A percentile compares a stretch with the other conserved stretches of the same genome.
Evolutionary conservation across 352 stramenopile genomes (phyloP).

Genomic region (Pythium folliculosum): DNA sequence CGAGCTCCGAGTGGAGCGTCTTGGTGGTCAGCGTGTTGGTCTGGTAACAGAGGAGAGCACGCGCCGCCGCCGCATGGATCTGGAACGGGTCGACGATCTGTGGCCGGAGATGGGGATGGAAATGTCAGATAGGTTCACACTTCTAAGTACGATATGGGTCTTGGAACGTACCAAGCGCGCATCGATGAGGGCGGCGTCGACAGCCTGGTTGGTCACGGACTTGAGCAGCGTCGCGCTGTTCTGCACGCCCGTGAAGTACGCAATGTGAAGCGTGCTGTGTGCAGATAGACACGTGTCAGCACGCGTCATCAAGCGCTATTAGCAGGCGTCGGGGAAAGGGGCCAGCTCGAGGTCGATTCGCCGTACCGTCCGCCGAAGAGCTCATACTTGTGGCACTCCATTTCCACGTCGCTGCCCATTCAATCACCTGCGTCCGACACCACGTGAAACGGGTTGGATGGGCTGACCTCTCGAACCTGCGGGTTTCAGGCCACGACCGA

Average conservation of each 20-base stretch:
- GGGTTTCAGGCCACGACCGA: too few species aligned
- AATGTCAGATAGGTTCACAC: slow-evolving; percentile 1
- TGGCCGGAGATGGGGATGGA: not conserved
- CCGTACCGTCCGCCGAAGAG: slow-evolving; percentile 65
- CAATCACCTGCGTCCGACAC: not conserved
- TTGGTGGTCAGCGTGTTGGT: slow-evolving; percentile 63
- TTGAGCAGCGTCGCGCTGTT: slow-evolving; percentile 64
- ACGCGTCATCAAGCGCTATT: not conserved
- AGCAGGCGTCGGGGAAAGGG: not conserved
- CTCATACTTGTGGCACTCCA: slow-evolving; percentile 66
- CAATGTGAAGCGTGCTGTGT: slow-evolving; percentile 67
- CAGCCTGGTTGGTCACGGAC: slow-evolving; percentile 57
- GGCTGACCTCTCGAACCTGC: not conserved
- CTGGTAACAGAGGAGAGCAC: slow-evolving; percentile 69
- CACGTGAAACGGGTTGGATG: not conserved
- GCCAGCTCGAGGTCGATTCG: not conserved
- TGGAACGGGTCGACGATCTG: slow-evolving; percentile 80
- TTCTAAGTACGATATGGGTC: too few species aligned
- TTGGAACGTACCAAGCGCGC: slow-evolving; percentile 50
- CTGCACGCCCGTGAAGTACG: slow-evolving; percentile 72
- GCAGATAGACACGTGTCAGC: not conserved
- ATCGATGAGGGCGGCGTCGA: slow-evolving; percentile 78
- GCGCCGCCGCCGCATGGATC: slow-evolving; percentile 69
- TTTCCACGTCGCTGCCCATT: slow-evolving; percentile 31
- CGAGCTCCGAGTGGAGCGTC: slow-evolving; percentile 78